A percentile compares a stretch with the other conserved stretches of the same genome.
These are phyloP conservation scores for Dendrocalamus sinicus DNA, from an alignment of 176 grass and related monocot genomes.

Conservation along the genomic window DNA sequence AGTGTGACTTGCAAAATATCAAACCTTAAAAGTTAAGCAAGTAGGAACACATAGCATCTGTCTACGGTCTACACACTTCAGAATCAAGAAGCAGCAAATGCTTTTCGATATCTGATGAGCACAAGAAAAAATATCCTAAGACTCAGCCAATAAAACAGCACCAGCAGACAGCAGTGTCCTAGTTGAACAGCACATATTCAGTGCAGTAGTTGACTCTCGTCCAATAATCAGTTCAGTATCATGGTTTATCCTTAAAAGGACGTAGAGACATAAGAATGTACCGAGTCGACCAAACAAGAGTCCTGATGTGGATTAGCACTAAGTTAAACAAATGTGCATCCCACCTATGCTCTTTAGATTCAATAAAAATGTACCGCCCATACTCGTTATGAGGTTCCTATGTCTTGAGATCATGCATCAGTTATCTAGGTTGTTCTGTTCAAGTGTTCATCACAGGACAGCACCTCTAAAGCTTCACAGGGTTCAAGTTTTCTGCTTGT, in stretches of 20 bases:
- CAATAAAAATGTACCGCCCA: not conserved
- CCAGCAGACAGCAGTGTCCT: not conserved
- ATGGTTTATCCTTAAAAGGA: not conserved
- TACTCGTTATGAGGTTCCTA: not conserved
- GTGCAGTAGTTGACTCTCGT: slow-evolving; percentile 2
- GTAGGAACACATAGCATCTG: not conserved
- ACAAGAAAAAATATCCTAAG: slow-evolving; percentile 2
- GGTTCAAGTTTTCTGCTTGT: not conserved
- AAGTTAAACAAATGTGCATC: not conserved
- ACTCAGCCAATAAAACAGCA: not conserved
- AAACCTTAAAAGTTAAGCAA: not conserved
- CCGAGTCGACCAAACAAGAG: not conserved
- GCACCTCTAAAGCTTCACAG: slow-evolving; percentile 4
- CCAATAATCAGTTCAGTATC: not conserved
- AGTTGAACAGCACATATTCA: not conserved
- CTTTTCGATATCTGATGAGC: not conserved
- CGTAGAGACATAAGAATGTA: not conserved
- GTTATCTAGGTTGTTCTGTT: not conserved
- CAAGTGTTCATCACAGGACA: not conserved
- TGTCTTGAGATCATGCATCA: not conserved
- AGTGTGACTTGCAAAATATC: not conserved
- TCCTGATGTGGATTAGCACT: not conserved
- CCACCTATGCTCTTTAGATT: not conserved
- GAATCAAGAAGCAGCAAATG: not conserved
- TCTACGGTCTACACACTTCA: not conserved